Percentiles rank a stretch among this genome's conserved stretches.
Evolutionary conservation across 1,284 basidiomycete species (phyloP).

Genomic region (Malassezia arunalokei): DNA sequence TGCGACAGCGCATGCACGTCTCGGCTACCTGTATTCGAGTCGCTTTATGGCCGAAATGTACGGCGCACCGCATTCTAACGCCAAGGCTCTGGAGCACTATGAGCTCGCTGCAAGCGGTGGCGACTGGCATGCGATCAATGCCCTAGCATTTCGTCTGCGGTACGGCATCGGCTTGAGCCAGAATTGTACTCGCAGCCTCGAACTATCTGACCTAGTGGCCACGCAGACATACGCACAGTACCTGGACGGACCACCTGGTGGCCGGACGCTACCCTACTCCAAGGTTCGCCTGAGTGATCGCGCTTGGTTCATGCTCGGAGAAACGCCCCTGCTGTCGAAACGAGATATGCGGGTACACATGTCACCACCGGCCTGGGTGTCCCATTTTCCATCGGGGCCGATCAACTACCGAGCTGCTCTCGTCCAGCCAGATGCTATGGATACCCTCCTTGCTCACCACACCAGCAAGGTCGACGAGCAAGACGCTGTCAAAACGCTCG

Average conservation of each 20-base stretch:
- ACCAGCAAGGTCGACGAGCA: background rate
- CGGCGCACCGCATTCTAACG: background rate
- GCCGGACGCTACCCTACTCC: slow-evolving; percentile 68
- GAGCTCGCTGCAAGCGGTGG: slow-evolving; percentile 81
- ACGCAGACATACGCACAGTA: slow-evolving; percentile 56
- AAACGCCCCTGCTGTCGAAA: background rate
- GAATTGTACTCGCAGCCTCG: slow-evolving; percentile 51
- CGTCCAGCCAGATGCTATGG: background rate
- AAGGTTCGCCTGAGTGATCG: slow-evolving; percentile 77
- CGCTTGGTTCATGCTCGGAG: background rate
- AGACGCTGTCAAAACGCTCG: background rate
- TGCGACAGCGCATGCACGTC: slow-evolving; percentile 34
- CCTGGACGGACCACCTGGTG: slow-evolving; percentile 75
- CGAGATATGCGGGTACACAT: background rate
- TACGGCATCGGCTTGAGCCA: slow-evolving; percentile 68
- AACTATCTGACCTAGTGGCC: slow-evolving; percentile 32
- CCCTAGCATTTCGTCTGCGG: slow-evolving; percentile 87
- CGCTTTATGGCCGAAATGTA: background rate
- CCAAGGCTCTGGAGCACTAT: slow-evolving; percentile 71
- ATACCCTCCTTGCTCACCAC: background rate
- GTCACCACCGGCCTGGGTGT: background rate
- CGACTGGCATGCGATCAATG: slow-evolving; percentile 76
- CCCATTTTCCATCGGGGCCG: background rate
- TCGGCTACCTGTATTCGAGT: slow-evolving; percentile 35
- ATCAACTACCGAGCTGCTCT: background rate